phyloP scores from a whole-genome alignment of 371 early-diverging fungal genomes.

The Apophysomyces variabilis region DNA sequence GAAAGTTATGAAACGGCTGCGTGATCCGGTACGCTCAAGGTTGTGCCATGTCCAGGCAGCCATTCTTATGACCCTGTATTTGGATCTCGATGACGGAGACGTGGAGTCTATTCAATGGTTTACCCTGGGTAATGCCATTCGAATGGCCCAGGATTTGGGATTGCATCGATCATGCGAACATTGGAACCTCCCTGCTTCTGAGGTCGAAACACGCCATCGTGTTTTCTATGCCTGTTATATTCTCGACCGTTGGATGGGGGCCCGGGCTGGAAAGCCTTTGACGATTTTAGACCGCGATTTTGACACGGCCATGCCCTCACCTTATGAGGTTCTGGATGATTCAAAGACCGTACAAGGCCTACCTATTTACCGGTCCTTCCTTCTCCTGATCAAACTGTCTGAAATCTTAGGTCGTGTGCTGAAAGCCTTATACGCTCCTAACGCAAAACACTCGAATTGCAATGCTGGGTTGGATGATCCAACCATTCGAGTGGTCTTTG shows the following conservation, averaged over 20 bases:
- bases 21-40: constrained; percentile 35
- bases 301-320: constrained; percentile 46
- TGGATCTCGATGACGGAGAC: constrained; percentile 50
- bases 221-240: constrained; percentile 68
- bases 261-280: constrained; percentile 55
- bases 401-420: constrained; percentile 52
- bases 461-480: constrained; percentile 51
- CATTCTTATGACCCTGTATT: constrained; percentile 44
- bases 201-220: constrained; percentile 65
- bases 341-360: background rate
- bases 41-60: constrained; percentile 52
- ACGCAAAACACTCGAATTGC: constrained; percentile 40
- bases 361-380: constrained; percentile 40
- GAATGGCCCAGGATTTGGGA: constrained; percentile 73
- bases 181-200: constrained; percentile 55
- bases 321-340: constrained; percentile 39
- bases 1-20: constrained; percentile 42
- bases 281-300: constrained; percentile 57
- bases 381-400: constrained; percentile 41
- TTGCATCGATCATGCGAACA: constrained; percentile 64
- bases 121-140: constrained; percentile 64
- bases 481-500: constrained; percentile 47
- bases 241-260: constrained; percentile 59
- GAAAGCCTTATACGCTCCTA: constrained; percentile 51
- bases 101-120: constrained; percentile 58